Conservation (phyloP, 176 grass and related monocot species). For the Cymbopogon citratus region DNA sequence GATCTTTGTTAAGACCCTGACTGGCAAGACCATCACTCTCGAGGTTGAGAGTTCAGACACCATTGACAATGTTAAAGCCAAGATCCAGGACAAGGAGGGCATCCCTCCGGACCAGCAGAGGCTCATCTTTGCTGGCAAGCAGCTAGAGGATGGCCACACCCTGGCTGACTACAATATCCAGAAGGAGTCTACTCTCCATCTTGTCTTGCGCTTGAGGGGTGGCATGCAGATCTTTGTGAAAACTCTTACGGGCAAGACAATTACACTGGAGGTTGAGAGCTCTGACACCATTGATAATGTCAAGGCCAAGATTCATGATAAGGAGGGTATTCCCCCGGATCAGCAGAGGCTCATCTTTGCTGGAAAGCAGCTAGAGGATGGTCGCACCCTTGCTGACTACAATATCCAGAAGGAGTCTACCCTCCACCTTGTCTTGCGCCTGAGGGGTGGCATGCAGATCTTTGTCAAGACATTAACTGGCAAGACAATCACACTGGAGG, state of each 20-base stretch:
- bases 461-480: conserved; percentile 55
- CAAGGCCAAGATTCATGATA: conserved; percentile 75
- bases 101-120: conserved; percentile 58
- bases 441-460: conserved; percentile 54
- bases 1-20: conserved; percentile 74
- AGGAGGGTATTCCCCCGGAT: conserved; percentile 65
- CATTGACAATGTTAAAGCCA: conserved; percentile 66
- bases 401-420: conserved; percentile 66
- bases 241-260: conserved; percentile 56
- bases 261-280: conserved; percentile 45
- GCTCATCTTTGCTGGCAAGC: conserved; percentile 61
- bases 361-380: conserved; percentile 62
- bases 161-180: conserved; percentile 64
- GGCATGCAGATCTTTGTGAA: conserved; percentile 61
- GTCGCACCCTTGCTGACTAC: conserved; percentile 46
- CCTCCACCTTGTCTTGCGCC: conserved; percentile 45
- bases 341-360: conserved; percentile 64
- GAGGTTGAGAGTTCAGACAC: conserved; percentile 55
- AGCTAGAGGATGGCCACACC: conserved; percentile 52
- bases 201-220: conserved; percentile 51
- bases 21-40: conserved; percentile 47
- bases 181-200: conserved; percentile 52
- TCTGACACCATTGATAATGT: conserved; percentile 64
- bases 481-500: conserved; percentile 50
- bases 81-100: conserved; percentile 82